A percentile compares a stretch with the other conserved stretches of the same genome.
Conservation (phyloP, 2,329 filamentous ascomycete species). For the Arthrobotrys iridis region DNA sequence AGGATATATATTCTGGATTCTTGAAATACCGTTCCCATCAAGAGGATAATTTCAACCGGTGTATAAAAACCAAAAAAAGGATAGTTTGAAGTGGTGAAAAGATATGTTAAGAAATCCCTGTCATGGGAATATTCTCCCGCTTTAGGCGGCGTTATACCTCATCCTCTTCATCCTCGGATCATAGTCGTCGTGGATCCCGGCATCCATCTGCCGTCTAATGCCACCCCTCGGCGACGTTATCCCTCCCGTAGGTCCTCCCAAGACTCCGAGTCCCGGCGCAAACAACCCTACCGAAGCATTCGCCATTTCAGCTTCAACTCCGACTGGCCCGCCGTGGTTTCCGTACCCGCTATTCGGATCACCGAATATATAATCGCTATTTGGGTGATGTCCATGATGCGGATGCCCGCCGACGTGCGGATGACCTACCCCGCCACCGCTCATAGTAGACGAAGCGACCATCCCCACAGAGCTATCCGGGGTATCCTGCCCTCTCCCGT, state of each 20-base stretch:
- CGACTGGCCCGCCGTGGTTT: not conserved
- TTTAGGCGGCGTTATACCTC: slow-evolving; percentile 37
- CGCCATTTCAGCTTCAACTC: slow-evolving; percentile 35
- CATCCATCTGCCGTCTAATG: slow-evolving; percentile 28
- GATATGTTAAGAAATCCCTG: too few relatives aligned
- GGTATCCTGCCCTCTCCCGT: slow-evolving; percentile 10
- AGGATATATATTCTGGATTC: too few relatives aligned
- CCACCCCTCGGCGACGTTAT: slow-evolving; percentile 30
- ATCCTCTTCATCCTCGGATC: slow-evolving; percentile 51
- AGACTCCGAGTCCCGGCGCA: slow-evolving; percentile 3
- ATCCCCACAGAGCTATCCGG: slow-evolving; percentile 41
- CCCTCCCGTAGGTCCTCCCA: not conserved
- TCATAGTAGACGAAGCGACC: not conserved
- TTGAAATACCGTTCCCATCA: too few relatives aligned
- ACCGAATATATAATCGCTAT: slow-evolving; percentile 36
- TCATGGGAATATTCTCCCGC: too few relatives aligned
- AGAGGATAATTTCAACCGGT: too few relatives aligned
- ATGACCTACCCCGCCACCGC: slow-evolving; percentile 1
- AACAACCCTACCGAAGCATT: slow-evolving; percentile 34
- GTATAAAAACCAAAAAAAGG: too few relatives aligned
- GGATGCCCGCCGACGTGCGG: slow-evolving; percentile 6
- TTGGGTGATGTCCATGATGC: slow-evolving; percentile 15
- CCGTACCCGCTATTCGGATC: not conserved
- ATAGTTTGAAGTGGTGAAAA: too few relatives aligned
- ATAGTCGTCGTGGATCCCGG: slow-evolving; percentile 38